Conservation (phyloP, 768 basidiomycete genomes). For the Tulasnella sp. region DNA sequence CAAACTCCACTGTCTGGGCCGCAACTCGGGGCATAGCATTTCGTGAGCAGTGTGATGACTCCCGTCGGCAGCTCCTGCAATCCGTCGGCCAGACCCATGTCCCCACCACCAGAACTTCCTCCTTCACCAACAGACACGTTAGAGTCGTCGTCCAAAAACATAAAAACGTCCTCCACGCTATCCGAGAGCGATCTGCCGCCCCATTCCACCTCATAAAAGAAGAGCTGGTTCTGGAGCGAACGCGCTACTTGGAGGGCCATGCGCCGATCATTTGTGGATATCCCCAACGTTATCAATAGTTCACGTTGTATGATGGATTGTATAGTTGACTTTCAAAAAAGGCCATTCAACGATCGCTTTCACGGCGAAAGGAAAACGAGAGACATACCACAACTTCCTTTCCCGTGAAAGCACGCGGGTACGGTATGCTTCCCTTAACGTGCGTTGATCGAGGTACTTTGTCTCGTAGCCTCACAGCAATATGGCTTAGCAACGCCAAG, state of each 20-base stretch:
- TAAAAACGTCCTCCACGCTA: constrained; percentile 87
- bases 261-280: constrained; percentile 66
- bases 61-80: constrained; percentile 71
- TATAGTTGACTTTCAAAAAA: constrained; percentile 59
- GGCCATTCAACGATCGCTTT: constrained; percentile 13
- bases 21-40: constrained; percentile 84
- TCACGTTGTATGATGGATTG: constrained; percentile 81
- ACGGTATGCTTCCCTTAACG: constrained; percentile 87
- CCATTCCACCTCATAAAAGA: constrained; percentile 97
- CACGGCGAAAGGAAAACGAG: background rate
- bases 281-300: constrained; percentile 61
- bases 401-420: constrained; percentile 84
- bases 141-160: constrained; percentile 66
- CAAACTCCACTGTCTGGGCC: constrained; percentile 60
- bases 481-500: constrained; percentile 74
- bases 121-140: constrained; percentile 3
- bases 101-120: constrained; percentile 18
- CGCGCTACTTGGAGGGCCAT: constrained; percentile 82
- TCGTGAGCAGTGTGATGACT: constrained; percentile 79
- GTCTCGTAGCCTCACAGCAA: constrained; percentile 82
- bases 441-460: constrained; percentile 80
- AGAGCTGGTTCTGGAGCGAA: constrained; percentile 82
- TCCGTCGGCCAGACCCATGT: constrained; percentile 50
- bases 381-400: constrained; percentile 80
- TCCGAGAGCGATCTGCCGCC: constrained; percentile 71